phyloP scores from a whole-genome alignment of 805 yeast genomes.

The Diddensiella santjacobensis region DNA sequence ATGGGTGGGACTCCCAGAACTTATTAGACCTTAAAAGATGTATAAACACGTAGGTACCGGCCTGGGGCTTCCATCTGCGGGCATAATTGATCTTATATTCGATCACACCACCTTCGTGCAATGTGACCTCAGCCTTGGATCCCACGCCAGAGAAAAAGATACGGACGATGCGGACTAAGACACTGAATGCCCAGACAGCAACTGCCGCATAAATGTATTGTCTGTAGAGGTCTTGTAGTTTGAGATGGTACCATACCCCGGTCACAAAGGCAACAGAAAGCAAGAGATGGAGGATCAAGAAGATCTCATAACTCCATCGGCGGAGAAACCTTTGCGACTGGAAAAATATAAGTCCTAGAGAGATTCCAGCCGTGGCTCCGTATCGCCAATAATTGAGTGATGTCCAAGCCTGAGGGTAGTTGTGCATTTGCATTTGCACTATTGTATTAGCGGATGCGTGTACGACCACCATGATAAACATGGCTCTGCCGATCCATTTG shows the following conservation, averaged over 20 bases:
- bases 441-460: constrained; percentile 55
- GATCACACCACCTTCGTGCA: constrained; percentile 19
- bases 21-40: constrained; percentile 51
- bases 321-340: constrained; percentile 53
- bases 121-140: constrained; percentile 25
- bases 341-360: constrained; percentile 42
- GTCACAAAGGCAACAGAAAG: constrained; percentile 52
- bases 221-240: constrained; percentile 39
- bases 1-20: constrained; percentile 75
- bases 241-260: constrained; percentile 58
- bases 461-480: constrained; percentile 45
- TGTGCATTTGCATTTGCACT: constrained; percentile 39
- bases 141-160: constrained; percentile 52
- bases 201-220: constrained; percentile 51
- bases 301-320: constrained; percentile 53
- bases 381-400: constrained; percentile 22
- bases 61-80: constrained; percentile 44
- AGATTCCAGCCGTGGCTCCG: constrained; percentile 45
- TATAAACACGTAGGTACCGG: constrained; percentile 56
- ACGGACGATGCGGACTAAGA: constrained; percentile 53
- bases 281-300: constrained; percentile 53
- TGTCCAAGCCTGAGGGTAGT: constrained; percentile 27
- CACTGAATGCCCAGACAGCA: constrained; percentile 69
- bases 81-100: constrained; percentile 38
- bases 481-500: constrained; percentile 54